Evolutionary conservation across 2,329 filamentous ascomycete species (phyloP).

Genomic region (Pseudogymnoascus sp.): DNA sequence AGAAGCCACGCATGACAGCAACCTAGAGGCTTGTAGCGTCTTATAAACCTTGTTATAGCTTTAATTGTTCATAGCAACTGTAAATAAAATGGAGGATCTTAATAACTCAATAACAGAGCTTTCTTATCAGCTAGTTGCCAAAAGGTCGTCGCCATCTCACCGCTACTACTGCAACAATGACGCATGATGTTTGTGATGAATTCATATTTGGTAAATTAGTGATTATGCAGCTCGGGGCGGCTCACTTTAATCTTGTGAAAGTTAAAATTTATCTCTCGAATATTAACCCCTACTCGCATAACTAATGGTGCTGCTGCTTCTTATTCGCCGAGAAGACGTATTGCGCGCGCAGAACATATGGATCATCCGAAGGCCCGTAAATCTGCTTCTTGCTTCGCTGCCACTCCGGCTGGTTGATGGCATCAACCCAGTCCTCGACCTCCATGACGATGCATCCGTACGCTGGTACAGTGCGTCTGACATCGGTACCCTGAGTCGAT

Average conservation of each 20-base stretch:
- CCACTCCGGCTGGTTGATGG: slow-evolving; percentile 89
- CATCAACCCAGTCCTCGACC: slow-evolving; percentile 90
- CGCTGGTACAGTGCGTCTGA: slow-evolving; percentile 59
- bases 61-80: not conserved
- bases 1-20: not conserved
- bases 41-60: not conserved
- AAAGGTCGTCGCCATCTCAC: not conserved
- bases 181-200: not conserved
- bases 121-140: not conserved
- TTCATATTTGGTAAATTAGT: not conserved
- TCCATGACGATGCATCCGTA: slow-evolving; percentile 88
- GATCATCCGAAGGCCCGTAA: slow-evolving; percentile 51
- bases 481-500: slow-evolving; percentile 56
- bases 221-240: not conserved
- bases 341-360: slow-evolving; percentile 56
- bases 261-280: not conserved
- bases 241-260: not conserved
- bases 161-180: not conserved
- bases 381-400: slow-evolving; percentile 57
- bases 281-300: not conserved
- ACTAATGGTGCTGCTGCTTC: not conserved
- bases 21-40: not conserved
- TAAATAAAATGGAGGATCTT: slow-evolving; percentile 3
- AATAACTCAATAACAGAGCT: not conserved
- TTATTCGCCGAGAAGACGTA: slow-evolving; percentile 45